Conservation (phyloP, 345 rosid species). For the Rubroshorea leprosula region DNA sequence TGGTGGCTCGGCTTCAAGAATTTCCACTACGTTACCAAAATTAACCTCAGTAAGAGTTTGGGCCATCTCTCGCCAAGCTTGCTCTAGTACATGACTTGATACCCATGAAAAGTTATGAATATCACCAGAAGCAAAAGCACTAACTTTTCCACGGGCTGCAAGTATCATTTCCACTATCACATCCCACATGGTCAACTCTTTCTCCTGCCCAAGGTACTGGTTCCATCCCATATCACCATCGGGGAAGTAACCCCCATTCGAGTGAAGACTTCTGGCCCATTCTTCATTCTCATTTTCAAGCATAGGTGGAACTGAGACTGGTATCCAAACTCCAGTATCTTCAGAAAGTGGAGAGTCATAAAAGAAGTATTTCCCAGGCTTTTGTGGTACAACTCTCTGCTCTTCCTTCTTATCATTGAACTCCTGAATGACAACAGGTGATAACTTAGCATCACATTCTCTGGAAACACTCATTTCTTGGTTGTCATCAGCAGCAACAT, state of each 20-base stretch:
- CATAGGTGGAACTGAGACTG: conserved; percentile 94
- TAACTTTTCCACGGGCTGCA: conserved; percentile 82
- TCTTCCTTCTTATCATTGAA: conserved; percentile 17
- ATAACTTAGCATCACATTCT: conserved; percentile 18
- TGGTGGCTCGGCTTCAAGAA: conserved; percentile 87
- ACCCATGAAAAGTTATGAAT: conserved; percentile 52
- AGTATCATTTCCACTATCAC: conserved; percentile 76
- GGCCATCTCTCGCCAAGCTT: conserved; percentile 98
- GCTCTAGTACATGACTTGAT: conserved; percentile 67
- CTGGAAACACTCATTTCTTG: conserved; percentile 12
- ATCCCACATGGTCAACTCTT: conserved; percentile 96
- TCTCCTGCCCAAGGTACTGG: conserved; percentile 49
- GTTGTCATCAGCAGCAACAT: conserved; percentile 9
- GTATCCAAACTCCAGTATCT: conserved; percentile 95
- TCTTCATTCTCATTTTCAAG: conserved; percentile 57
- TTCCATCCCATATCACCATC: conserved; percentile 90
- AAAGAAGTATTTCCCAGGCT: conserved; percentile 65
- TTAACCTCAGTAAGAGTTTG: conserved; percentile 73
- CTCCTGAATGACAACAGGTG: background rate
- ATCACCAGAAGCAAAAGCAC: conserved; percentile 61
- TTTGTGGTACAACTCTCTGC: conserved; percentile 19
- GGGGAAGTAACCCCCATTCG: conserved; percentile 81
- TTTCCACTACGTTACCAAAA: conserved; percentile 54
- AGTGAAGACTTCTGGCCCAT: conserved; percentile 53
- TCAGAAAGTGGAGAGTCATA: conserved; percentile 74